phyloP scores from a whole-genome alignment of 495 filamentous ascomycete genomes.

The Beverwykella pulmonaria region DNA sequence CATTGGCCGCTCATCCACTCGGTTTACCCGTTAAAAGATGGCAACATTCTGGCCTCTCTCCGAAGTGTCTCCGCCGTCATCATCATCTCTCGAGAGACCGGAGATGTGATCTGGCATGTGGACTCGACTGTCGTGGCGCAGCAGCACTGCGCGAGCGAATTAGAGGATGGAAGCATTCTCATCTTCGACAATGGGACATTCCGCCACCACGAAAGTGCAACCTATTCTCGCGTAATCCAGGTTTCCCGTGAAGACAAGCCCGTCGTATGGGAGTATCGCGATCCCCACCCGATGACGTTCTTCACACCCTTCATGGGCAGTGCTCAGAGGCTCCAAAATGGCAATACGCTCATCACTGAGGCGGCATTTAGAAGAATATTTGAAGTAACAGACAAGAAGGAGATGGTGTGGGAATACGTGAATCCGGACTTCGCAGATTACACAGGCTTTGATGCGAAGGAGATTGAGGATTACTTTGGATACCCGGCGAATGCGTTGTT shows the following conservation, averaged over 20 bases:
- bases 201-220: conserved; percentile 46
- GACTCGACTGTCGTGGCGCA: conserved; percentile 49
- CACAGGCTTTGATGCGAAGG: conserved; percentile 31
- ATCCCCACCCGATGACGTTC: conserved; percentile 50
- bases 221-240: conserved; percentile 51
- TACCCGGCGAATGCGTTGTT: conserved; percentile 49
- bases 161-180: conserved; percentile 49
- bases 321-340: conserved; percentile 48
- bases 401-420: conserved; percentile 48
- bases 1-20: conserved; percentile 54
- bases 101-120: conserved; percentile 50
- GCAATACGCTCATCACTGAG: conserved; percentile 52
- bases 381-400: conserved; percentile 44
- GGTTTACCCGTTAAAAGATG: conserved; percentile 45
- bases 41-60: conserved; percentile 52
- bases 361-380: conserved; percentile 46
- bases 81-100: conserved; percentile 48
- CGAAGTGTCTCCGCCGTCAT: conserved; percentile 51
- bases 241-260: conserved; percentile 43
- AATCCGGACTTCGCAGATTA: conserved; percentile 45
- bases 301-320: conserved; percentile 58
- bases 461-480: conserved; percentile 42
- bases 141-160: conserved; percentile 52
- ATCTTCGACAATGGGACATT: conserved; percentile 55
- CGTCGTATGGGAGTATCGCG: conserved; percentile 53